Conservation (phyloP, 371 early-diverging fungal species). For the Parasitella parasitica region DNA sequence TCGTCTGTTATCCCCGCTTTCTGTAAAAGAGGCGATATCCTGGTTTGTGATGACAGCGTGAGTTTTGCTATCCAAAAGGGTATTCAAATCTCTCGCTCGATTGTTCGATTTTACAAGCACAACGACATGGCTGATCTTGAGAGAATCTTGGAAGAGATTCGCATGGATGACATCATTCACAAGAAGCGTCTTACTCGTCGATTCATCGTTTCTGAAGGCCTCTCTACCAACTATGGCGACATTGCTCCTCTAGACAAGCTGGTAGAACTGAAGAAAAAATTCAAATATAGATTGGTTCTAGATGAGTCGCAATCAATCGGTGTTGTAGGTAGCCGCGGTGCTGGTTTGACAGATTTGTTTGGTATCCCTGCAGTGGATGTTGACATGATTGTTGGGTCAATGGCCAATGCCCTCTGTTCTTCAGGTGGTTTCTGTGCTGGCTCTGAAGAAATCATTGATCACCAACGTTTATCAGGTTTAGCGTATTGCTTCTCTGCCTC, state of each 20-base stretch:
- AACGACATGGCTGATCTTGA: conserved; percentile 95
- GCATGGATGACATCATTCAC: conserved; percentile 54
- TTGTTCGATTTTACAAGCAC: conserved; percentile 90
- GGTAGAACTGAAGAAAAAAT: conserved; percentile 89
- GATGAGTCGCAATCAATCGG: conserved; percentile 98
- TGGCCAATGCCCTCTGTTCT: conserved; percentile 83
- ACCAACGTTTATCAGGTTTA: conserved; percentile 91
- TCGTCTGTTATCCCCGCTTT: conserved; percentile 98
- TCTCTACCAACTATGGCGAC: conserved; percentile 94
- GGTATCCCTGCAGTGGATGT: conserved; percentile 75
- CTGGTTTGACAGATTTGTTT: conserved; percentile 88
- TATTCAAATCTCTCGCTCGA: conserved; percentile 85
- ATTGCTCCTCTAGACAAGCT: conserved; percentile 85
- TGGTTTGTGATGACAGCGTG: conserved; percentile 93
- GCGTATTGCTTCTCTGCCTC: conserved; percentile 99
- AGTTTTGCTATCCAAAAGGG: conserved; percentile 92
- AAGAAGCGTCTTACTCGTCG: conserved; percentile 85
- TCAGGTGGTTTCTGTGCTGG: conserved; percentile 98
- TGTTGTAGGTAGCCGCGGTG: conserved; percentile 87
- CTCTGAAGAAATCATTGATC: conserved; percentile 86
- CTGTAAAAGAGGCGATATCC: conserved; percentile 94
- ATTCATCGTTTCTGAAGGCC: conserved; percentile 96
- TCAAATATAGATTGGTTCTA: conserved; percentile 96
- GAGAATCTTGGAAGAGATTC: conserved; percentile 78
- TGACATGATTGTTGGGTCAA: conserved; percentile 94